Evolutionary conservation across 495 filamentous ascomycete genomes (phyloP).

Genomic region (Pyrenopolyporus hunteri): DNA sequence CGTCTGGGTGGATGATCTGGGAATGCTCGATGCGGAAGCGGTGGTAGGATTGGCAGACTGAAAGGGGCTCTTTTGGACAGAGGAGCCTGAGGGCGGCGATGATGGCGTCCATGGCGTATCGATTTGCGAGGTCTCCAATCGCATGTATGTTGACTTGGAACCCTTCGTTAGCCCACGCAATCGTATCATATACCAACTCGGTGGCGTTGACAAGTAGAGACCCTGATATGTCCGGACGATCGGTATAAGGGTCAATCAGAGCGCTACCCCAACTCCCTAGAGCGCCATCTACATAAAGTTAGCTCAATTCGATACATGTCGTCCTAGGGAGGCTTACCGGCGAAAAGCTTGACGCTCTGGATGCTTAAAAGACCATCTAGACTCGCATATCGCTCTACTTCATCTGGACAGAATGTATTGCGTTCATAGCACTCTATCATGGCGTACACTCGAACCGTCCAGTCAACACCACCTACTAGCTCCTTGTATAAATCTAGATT

Average conservation of each 20-base stretch:
- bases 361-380: conserved; percentile 54
- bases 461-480: conserved; percentile 52
- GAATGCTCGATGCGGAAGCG: conserved; percentile 70
- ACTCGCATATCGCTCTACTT: conserved; percentile 47
- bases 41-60: conserved; percentile 51
- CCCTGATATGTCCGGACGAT: conserved; percentile 59
- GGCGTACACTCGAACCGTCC: conserved; percentile 64
- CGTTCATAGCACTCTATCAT: conserved; percentile 67
- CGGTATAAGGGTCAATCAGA: conserved; percentile 65
- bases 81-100: conserved; percentile 50
- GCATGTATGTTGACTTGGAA: conserved; percentile 69
- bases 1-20: conserved; percentile 67
- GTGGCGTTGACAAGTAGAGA: conserved; percentile 65
- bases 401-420: conserved; percentile 63
- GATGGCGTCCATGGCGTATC: conserved; percentile 62
- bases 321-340: conserved; percentile 45
- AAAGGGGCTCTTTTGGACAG: conserved; percentile 50
- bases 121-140: conserved; percentile 69
- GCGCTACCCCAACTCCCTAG: conserved; percentile 69
- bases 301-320: conserved; percentile 16
- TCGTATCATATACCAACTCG: conserved; percentile 54
- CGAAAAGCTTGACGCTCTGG: conserved; percentile 65
- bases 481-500: conserved; percentile 59
- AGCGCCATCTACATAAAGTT: conserved; percentile 59
- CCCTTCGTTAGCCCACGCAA: conserved; percentile 55